Evolutionary conservation across 768 basidiomycete species (phyloP), one percentile per base, ranked within the genome.

Genomic region (Psilocybe tampanensis): DNA sequence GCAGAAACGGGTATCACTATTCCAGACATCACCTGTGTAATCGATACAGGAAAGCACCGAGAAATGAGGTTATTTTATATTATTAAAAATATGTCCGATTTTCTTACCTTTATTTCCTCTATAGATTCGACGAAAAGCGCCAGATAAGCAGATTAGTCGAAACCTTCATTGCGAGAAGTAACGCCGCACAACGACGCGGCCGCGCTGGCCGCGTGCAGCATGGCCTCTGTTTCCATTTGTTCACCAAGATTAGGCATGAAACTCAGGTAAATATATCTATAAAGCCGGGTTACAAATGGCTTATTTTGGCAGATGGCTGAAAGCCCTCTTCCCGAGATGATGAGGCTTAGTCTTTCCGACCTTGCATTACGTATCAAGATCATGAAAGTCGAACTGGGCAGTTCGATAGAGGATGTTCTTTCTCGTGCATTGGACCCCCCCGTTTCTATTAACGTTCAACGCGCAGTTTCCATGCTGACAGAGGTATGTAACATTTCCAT

Each of bases 1-100:
- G 91, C 94, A 15, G 96, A 99, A 72, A 99, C 96, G 13, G 96
- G 96, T 64, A 92, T 99, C 53, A 99, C 97, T 1, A 99, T 99
- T 54, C 96, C 96, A 6, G 97, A 99, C 64, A 92, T 97, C 57
- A 96, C 95, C 8, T 95, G 94, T 62, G 96, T 98, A 21, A 94
- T 98, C 58, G 96, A 99, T 67, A 85, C 88, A 0, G 95, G 95
- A 47, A 94, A 92, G 66, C 94, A 97, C 69, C 82, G 93, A 62
- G 95, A 97, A 75, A 97, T 97, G 89, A 85, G 89, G 88, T 89
- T 56, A 48, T 55, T 43, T 4, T 15, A 21, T 21, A n/a, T 29
- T 41, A 6, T 41, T 8, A 6, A 22, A 34, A 22, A 3, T 15
- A 29, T 29, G 9, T 29, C 29, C 9, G 29, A 29, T 9, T 29